A percentile compares a stretch with the other conserved stretches of the same genome.
Evolutionary conservation across 2,329 filamentous ascomycete species (phyloP).

Genomic region (Neofusicoccum ribis): DNA sequence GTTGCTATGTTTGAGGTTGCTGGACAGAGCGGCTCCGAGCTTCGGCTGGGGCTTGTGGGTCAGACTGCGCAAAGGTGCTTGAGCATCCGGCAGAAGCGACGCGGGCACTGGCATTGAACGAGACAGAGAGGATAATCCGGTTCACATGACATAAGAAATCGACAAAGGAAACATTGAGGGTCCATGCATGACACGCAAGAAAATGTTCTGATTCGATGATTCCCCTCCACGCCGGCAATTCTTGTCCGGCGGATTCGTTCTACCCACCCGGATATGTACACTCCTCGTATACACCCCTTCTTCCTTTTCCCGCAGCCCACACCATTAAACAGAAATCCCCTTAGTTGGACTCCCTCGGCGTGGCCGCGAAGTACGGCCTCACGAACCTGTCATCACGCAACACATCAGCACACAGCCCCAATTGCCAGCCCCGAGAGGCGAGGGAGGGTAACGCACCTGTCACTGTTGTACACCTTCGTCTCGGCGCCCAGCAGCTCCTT

Average conservation of each 20-base stretch:
- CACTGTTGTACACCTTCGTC: conserved; percentile 81
- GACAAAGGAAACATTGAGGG: too few species aligned
- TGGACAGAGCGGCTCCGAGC: too few species aligned
- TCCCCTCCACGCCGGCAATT: not conserved
- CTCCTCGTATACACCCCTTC: not conserved
- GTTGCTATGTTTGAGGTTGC: too few species aligned
- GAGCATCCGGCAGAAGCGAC: too few species aligned
- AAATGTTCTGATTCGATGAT: not conserved
- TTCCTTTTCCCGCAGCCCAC: not conserved
- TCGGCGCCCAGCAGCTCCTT: conserved; percentile 85
- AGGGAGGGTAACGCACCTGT: conserved; percentile 63
- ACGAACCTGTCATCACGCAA: conserved; percentile 49
- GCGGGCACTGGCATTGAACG: too few species aligned
- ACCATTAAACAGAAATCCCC: not conserved
- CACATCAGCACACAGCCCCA: not conserved
- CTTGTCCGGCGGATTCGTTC: not conserved
- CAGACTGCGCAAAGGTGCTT: too few species aligned
- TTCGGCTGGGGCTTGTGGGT: too few species aligned
- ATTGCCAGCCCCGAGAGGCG: not conserved
- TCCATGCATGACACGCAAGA: not conserved
- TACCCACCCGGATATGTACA: conserved; percentile 10
- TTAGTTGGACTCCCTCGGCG: conserved; percentile 66
- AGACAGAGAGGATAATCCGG: too few species aligned
- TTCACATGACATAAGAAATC: too few species aligned
- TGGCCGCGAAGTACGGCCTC: conserved; percentile 74